Evolutionary conservation across 805 yeast genomes (phyloP), one percentile per base, ranked within the genome.

Genomic region (Spencermartinsiella europaea): DNA sequence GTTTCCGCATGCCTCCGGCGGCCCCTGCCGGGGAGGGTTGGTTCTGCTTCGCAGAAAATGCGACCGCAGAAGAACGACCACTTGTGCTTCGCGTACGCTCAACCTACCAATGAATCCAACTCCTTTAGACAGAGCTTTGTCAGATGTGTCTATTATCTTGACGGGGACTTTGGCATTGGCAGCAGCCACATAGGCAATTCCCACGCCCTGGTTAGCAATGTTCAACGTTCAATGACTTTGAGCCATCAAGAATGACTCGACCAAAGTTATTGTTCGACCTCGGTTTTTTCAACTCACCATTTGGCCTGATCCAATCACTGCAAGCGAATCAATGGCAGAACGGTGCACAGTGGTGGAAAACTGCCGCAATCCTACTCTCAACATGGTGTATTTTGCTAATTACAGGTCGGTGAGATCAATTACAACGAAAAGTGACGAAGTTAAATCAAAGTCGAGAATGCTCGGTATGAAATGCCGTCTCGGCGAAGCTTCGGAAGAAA

Each of bases 261-360:
- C 33, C 16, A 4, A 20, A 4, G 5, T 5, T 8, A 17, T 38
- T 8, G 5, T 19, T 38, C 10, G 5, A 19, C 27, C 28, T 34
- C 12, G 5, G 5, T 20, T 16, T 40, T 42, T 35, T 27, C 35
- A 15, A 19, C 57, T 38, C 46, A 62, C 68, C 74, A 70, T 70
- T 51, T 70, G 74, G 46, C 74, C 74, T 2, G 72, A 68, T 21
- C 74, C 74, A 36, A 70, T 59, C 12, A 68, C 72, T 4, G 69
- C 62, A 37, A 68, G 45, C 8, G 57, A 48, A 44, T 52, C 46
- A 15, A 62, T 22, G 38, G 38, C 42, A 41, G 49, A 25, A 7
- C 31, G 7, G 31, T 7, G 31, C 7, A 25, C 31, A 12, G 10
- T 25, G 31, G 31, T 25, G 10, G 31, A 25, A 25, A 25, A 25